phyloP scores from a whole-genome alignment of 176 grass and related monocot genomes.

The Oryza officinalis region DNA sequence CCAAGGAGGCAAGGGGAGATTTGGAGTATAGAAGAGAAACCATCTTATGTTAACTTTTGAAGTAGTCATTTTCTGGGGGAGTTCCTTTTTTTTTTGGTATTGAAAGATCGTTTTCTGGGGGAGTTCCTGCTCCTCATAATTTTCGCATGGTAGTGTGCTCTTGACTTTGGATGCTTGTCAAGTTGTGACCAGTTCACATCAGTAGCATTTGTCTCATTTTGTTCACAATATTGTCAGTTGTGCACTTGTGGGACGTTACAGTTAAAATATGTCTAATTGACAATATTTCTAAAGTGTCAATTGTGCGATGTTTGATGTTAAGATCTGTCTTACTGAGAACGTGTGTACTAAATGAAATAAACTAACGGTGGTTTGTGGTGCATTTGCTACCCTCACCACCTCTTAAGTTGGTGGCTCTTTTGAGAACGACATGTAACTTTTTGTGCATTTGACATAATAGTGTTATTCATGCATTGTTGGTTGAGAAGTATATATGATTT shows the following conservation, averaged over 20 bases:
- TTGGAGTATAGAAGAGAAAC: background rate
- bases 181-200: background rate
- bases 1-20: background rate
- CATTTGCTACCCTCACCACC: background rate
- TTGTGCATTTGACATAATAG: background rate
- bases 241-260: background rate
- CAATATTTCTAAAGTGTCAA: background rate
- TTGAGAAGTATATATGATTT: background rate
- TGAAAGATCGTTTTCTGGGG: too few relatives aligned
- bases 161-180: conserved; percentile 19
- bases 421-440: background rate
- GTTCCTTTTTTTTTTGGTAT: too few relatives aligned
- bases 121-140: background rate
- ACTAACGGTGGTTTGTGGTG: background rate
- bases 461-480: background rate
- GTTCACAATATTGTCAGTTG: background rate
- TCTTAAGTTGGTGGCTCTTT: background rate
- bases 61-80: background rate
- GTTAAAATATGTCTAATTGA: background rate
- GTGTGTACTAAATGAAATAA: background rate
- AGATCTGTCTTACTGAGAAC: background rate
- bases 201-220: background rate
- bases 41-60: background rate
- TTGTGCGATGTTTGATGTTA: background rate
- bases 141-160: background rate